Evolutionary conservation across 139 green algal species (phyloP).

Genomic region (Picochlorum sp.): DNA sequence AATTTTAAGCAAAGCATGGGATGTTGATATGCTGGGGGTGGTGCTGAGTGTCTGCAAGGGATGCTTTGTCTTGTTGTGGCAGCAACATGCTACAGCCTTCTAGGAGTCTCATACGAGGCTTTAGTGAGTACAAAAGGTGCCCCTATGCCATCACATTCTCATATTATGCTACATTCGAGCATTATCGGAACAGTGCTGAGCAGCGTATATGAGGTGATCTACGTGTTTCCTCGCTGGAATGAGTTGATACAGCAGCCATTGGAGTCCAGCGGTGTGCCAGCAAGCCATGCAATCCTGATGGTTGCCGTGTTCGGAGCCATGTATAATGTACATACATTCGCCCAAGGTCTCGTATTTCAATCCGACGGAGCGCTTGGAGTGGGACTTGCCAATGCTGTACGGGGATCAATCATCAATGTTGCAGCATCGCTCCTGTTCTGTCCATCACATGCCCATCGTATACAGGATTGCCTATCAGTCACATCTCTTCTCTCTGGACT

Average conservation of each 20-base stretch:
- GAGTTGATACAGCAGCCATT: slow-evolving; percentile 15
- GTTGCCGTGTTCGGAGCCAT: slow-evolving; percentile 23
- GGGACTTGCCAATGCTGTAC: slow-evolving; percentile 33
- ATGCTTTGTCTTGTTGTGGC: not conserved
- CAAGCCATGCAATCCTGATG: slow-evolving; percentile 2
- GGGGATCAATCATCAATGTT: slow-evolving; percentile 29
- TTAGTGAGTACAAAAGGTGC: slow-evolving; percentile 4
- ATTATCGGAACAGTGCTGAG: slow-evolving; percentile 13
- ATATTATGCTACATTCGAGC: slow-evolving; percentile 20
- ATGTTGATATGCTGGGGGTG: not conserved
- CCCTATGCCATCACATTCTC: slow-evolving; percentile 9
- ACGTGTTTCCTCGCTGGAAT: slow-evolving; percentile 20
- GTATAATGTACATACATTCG: slow-evolving; percentile 41
- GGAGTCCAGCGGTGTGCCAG: not conserved
- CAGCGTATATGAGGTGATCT: slow-evolving; percentile 27
- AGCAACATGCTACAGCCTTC: not conserved
- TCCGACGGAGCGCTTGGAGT: slow-evolving; percentile 35
- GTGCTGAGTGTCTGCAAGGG: not conserved
- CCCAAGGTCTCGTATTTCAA: slow-evolving; percentile 30
- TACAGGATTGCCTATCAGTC: not conserved
- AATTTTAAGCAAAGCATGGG: slow-evolving; percentile 20
- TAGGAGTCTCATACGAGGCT: slow-evolving; percentile 22
- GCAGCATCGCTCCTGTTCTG: slow-evolving; percentile 25
- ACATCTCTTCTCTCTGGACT: slow-evolving; percentile 10
- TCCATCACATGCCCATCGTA: not conserved